Percentiles rank a stretch among this genome's conserved stretches.
Evolutionary conservation across 75 land plant species (phyloP).

Genomic region (Adiantum capillusveneris): DNA sequence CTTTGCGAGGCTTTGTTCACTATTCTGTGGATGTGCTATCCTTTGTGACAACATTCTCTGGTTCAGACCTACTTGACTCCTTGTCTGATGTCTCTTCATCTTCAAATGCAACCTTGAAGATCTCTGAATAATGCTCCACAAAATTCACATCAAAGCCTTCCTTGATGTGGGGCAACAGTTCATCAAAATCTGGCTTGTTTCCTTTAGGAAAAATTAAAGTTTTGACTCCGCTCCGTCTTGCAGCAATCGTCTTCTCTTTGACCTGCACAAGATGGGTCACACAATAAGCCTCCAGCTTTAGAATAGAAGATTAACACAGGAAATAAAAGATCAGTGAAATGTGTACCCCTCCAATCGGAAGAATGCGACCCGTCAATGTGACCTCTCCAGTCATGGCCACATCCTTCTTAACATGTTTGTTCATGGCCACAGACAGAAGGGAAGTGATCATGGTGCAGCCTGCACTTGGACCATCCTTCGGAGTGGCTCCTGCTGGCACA

Average conservation of each 20-base stretch:
- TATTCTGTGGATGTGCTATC: too few relatives aligned
- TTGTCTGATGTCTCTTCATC: too few relatives aligned
- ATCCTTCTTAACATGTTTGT: constrained; percentile 69
- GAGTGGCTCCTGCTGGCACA: constrained; percentile 97
- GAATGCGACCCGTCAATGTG: constrained; percentile 80
- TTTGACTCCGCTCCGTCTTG: constrained; percentile 86
- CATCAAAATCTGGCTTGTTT: constrained; percentile 83
- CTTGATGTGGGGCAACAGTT: constrained; percentile 80
- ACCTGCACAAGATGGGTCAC: constrained; percentile 43
- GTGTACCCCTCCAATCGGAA: constrained; percentile 97
- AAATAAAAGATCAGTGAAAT: too few relatives aligned
- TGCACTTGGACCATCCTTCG: constrained; percentile 98
- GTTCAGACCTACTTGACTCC: too few relatives aligned
- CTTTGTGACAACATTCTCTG: too few relatives aligned
- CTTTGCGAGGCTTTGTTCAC: too few relatives aligned
- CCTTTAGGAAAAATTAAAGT: constrained; percentile 75
- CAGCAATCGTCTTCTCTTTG: constrained; percentile 93
- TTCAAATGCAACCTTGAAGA: constrained; percentile 61
- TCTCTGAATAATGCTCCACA: constrained; percentile 76
- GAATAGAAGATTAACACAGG: too few relatives aligned
- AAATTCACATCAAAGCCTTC: constrained; percentile 97
- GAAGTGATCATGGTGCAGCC: constrained; percentile 99
- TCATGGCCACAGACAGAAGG: constrained; percentile 77
- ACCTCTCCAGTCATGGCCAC: constrained; percentile 99
- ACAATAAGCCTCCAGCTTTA: neutral